phyloP scores from a whole-genome alignment of 2,329 filamentous ascomycete genomes.

The Colletotrichum gloeosporioides region DNA sequence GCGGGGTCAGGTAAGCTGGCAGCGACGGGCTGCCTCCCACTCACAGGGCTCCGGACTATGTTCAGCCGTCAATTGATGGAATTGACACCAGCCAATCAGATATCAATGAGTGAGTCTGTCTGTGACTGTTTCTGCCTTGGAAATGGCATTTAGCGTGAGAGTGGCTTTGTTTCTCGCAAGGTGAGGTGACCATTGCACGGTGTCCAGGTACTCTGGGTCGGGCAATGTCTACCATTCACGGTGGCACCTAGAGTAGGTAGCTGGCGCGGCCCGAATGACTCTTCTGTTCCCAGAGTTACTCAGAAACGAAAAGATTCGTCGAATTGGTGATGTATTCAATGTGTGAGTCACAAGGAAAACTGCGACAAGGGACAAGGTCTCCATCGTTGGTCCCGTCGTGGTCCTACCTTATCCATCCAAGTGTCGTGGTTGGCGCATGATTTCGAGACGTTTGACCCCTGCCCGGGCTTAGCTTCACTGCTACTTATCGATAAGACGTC shows the following conservation, averaged over 20 bases:
- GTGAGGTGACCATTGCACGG: not conserved
- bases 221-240: not conserved
- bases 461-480: slow-evolving; percentile 1
- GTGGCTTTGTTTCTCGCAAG: not conserved
- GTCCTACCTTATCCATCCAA: not conserved
- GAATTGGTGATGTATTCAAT: not conserved
- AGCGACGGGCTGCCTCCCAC: not conserved
- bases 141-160: not conserved
- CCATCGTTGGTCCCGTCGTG: not conserved
- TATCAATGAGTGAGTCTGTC: not conserved
- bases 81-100: not conserved
- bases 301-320: not conserved
- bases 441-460: slow-evolving; percentile 7
- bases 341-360: slow-evolving; percentile 1
- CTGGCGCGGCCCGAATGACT: not conserved
- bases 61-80: not conserved
- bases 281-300: not conserved
- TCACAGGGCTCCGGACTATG: not conserved
- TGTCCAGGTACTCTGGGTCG: not conserved
- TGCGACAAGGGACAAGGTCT: not conserved
- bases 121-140: not conserved
- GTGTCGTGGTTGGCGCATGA: not conserved
- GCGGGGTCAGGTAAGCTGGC: not conserved
- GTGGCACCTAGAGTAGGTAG: not conserved
- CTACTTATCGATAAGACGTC: slow-evolving; percentile 15